Evolutionary conservation across 176 grass and related monocot genomes (phyloP).

Genomic region (Oryza glaberrima): DNA sequence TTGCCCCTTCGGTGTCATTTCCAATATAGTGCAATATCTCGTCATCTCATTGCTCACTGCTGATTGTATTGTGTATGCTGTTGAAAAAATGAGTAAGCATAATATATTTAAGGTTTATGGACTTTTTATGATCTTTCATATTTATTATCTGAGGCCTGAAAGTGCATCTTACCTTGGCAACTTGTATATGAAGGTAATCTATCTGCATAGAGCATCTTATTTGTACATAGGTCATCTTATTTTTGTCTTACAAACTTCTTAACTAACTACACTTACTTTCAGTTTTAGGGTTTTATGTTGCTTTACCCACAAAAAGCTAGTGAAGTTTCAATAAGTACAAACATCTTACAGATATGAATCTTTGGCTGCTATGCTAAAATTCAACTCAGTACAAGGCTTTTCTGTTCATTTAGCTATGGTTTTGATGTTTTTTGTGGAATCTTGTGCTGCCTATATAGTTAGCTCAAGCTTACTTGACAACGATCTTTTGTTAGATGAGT

Average conservation of each 20-base stretch:
- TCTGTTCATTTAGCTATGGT: neutral
- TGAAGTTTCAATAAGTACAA: neutral
- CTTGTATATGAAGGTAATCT: conserved; percentile 5
- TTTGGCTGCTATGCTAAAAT: neutral
- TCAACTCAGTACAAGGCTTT: neutral
- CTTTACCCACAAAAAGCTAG: neutral
- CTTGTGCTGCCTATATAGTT: neutral
- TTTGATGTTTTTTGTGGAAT: neutral
- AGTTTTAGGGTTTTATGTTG: neutral
- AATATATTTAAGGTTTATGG: neutral
- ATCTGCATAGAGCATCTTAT: neutral
- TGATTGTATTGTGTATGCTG: neutral
- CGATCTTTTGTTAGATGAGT: neutral
- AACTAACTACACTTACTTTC: neutral
- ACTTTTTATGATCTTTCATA: conserved; percentile 1
- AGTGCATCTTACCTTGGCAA: neutral
- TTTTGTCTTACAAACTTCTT: neutral
- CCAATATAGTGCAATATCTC: no score
- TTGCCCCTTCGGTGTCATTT: neutral
- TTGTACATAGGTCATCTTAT: neutral
- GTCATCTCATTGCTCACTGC: neutral
- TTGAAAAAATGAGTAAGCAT: neutral
- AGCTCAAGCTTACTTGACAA: neutral
- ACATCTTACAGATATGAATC: neutral
- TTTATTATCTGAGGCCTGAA: neutral